phyloP scores from a whole-genome alignment of 768 basidiomycete species.

The Naematelia encephala region DNA sequence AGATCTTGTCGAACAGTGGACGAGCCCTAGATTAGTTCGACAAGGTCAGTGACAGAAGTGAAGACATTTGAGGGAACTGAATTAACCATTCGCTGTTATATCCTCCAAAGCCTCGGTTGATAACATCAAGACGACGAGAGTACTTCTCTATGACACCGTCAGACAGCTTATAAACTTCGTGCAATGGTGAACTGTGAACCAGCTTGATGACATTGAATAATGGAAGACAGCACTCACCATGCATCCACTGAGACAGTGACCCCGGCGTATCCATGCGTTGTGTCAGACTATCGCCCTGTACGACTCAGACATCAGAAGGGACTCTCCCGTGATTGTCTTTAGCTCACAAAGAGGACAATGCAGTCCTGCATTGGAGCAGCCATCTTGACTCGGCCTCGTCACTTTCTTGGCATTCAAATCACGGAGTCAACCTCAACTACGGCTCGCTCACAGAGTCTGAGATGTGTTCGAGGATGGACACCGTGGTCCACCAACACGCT shows the following conservation, averaged over 20 bases:
- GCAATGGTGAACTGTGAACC: too few species aligned
- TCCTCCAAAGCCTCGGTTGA: constrained; percentile 69
- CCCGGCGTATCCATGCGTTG: constrained; percentile 36
- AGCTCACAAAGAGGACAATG: not conserved
- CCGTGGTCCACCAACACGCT: too few species aligned
- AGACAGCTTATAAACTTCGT: too few species aligned
- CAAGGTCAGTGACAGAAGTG: not conserved
- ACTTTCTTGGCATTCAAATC: not conserved
- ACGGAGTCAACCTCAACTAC: too few species aligned
- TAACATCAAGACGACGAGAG: constrained; percentile 74
- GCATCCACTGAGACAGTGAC: constrained; percentile 66
- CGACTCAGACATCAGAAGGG: not conserved
- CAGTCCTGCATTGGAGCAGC: not conserved
- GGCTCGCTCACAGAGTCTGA: too few species aligned
- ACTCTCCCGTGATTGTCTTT: not conserved
- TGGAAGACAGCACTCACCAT: not conserved
- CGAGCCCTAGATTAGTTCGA: constrained; percentile 57
- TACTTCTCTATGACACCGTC: constrained; percentile 76
- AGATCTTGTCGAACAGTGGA: constrained; percentile 69
- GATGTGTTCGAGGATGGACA: too few species aligned
- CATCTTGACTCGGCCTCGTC: not conserved
- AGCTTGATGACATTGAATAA: too few species aligned
- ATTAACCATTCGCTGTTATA: constrained; percentile 73
- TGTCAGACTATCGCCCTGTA: constrained; percentile 47
- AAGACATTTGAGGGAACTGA: constrained; percentile 10